These are phyloP conservation scores for slime mould (Dictyostelium discoideum) DNA, from an alignment of 78 protist species.

Conservation along the genomic window DNA sequence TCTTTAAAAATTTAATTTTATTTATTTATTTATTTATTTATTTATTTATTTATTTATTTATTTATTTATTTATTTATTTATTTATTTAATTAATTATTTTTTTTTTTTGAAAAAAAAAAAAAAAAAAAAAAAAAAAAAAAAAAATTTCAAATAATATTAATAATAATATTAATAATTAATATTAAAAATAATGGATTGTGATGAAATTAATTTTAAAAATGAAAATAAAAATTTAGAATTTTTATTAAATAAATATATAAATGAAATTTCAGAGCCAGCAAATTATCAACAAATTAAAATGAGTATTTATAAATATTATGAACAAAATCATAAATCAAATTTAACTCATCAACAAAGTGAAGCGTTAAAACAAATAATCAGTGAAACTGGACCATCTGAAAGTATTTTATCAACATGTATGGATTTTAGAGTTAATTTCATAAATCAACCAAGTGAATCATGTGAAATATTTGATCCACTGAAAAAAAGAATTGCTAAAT, in stretches of 20 bases:
- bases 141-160: too few relatives aligned
- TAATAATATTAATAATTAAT: too few relatives aligned
- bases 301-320: background rate
- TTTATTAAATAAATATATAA: background rate
- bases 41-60: too few relatives aligned
- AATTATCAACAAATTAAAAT: conserved; percentile 1
- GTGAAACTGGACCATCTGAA: background rate
- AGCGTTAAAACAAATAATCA: background rate
- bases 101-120: too few relatives aligned
- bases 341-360: background rate
- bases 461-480: background rate
- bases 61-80: too few relatives aligned
- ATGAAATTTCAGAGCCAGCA: conserved; percentile 1
- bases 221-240: background rate
- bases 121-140: too few relatives aligned
- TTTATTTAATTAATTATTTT: too few relatives aligned
- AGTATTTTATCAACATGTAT: background rate
- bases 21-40: background rate
- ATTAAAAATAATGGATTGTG: background rate
- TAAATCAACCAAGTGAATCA: background rate
- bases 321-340: background rate
- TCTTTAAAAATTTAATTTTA: too few relatives aligned
- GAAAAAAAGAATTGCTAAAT: background rate
- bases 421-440: background rate
- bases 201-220: background rate